Base-by-base conservation (phyloP, 2,329 filamentous ascomycete species). In the Pyrenophora seminiperda region DNA sequence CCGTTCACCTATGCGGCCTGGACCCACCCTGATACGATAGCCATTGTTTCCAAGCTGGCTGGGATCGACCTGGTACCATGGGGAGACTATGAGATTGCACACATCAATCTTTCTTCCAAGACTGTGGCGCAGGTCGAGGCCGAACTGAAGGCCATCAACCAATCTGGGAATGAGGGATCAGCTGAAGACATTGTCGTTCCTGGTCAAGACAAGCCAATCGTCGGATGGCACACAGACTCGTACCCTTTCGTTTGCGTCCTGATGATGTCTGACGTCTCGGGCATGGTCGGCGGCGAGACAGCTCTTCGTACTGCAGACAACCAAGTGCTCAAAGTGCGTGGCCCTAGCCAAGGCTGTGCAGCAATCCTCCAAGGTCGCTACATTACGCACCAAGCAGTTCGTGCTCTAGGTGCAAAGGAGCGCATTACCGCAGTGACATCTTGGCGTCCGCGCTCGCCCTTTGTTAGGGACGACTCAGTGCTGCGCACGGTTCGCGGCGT, bases 171-270 rank as follows among this genome's bases (percentile, higher is more conserved):
- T 68, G 68, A n/a, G n/a, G n/a, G 2, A 11, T 11, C 24, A 27
- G 24, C 10, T 10, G 24, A 27, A 9, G 7, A 10, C 7, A 67
- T 39, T 13, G 24, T 11, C 68, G 69, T 11, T 70, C 68, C 3
- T 58, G 76, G 79, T 19, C 77, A 82, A 39, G 75, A 79, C 29
- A 76, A 79, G 56, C 79, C 83, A 4, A 79, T 83, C 18, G 79
- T 87, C 22, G 81, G 79, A 30, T 87, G 84, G 84, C 84, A 87
- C 69, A 81, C 75, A 0, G 85, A 87, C 66, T 84, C 81, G 62
- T 87, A 85, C 63, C 83, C 84, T 0, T 88, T 87, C 62, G 84
- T 88, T n/a, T 87, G 83, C 57, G 84, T 88, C n/a, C 77, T 80
- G 6, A 88, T 87, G 83, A 76, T 87, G 85, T 83, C 56, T 87